Base-by-base conservation (phyloP, 2,329 filamentous ascomycete species). In the Ophiostoma ulmi region DNA sequence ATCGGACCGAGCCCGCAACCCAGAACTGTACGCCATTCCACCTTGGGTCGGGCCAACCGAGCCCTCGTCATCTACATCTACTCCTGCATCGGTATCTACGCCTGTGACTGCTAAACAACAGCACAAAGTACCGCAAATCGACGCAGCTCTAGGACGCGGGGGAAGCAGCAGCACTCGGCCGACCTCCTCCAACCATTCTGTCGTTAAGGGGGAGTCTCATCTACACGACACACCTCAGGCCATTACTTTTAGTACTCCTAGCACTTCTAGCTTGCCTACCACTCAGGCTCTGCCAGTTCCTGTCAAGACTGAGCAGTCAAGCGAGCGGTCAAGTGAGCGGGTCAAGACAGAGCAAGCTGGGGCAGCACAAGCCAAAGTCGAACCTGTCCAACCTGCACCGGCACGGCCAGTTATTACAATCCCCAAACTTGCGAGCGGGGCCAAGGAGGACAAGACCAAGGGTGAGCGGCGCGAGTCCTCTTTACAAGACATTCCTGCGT, bases 11-110 rank as follows among this genome's bases (percentile, higher is more conserved):
- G 4, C 31, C n/a, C 71, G 52, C 22, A 26, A 20, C 1, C n/a
- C 20, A 6, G 48, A 26, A 39, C 67, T 71, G 58, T 69, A 58
- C 1, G 55, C 39, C n/a, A 64, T 70, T 5, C 66, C 66, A 10
- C n/a, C 69, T 1, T 58, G 39, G 5, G n/a, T 48, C 11, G 44
- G 10, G 5, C 4, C n/a, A n/a, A 10, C 20, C 52, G n/a, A 20
- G 20, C 3, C 52, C 20, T 10, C 6, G 10, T 13, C 36, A 39
- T 14, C 44, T 39, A 39, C 36, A 39, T 36, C 44, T 26, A 44
- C 0, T n/a, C 11, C 22, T 35, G 20, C 5, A 26, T 55, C 63
- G 48, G 52, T 35, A 26, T 7, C 31, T 1, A 14, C 20, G 67
- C 4, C 52, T 39, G 14, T 31, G 31, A 31, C 31, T 31, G 31